Percentiles rank a stretch among this genome's conserved stretches.
These are phyloP conservation scores for Penicillium samsonianum DNA, from an alignment of 495 filamentous ascomycete genomes.

Conservation along the genomic window DNA sequence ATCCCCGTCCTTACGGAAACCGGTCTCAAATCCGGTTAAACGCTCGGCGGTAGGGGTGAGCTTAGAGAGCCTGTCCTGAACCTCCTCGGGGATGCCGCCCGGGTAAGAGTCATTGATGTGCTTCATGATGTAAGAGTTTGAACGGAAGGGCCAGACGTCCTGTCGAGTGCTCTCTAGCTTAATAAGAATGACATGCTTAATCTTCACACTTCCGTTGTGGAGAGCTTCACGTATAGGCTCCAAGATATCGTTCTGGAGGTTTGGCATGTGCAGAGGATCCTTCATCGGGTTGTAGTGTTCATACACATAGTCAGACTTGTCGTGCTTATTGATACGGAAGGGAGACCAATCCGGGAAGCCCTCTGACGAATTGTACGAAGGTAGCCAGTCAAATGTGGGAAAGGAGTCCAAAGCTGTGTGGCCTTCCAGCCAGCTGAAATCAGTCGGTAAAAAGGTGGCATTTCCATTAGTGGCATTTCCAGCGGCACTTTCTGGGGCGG, in stretches of 20 bases:
- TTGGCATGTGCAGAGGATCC: slow-evolving; percentile 39
- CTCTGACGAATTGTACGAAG: slow-evolving; percentile 1
- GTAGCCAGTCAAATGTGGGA: slow-evolving; percentile 21
- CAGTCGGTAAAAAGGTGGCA: not conserved
- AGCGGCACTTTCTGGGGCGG: not conserved
- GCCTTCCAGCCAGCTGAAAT: slow-evolving; percentile 17
- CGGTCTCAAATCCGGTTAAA: slow-evolving; percentile 43
- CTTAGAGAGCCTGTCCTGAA: slow-evolving; percentile 29
- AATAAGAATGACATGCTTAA: slow-evolving; percentile 40
- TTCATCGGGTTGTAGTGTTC: slow-evolving; percentile 33
- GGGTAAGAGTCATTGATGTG: slow-evolving; percentile 35
- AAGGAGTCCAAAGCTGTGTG: slow-evolving; percentile 18
- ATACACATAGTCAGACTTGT: not conserved
- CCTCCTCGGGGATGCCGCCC: slow-evolving; percentile 25
- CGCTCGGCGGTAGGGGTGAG: slow-evolving; percentile 43
- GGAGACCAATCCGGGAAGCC: slow-evolving; percentile 21
- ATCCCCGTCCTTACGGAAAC: slow-evolving; percentile 30
- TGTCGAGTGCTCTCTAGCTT: slow-evolving; percentile 44
- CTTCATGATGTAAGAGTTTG: slow-evolving; percentile 29
- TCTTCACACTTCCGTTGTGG: slow-evolving; percentile 26
- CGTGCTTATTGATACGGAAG: slow-evolving; percentile 1
- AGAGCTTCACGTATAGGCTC: slow-evolving; percentile 24
- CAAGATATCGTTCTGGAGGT: slow-evolving; percentile 37
- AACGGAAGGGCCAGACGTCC: slow-evolving; percentile 40
- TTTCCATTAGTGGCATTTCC: too few relatives aligned